Percentiles rank a stretch among this genome's conserved stretches.
Conservation (phyloP, 371 early-diverging fungal genomes). For the Circinella minor region DNA sequence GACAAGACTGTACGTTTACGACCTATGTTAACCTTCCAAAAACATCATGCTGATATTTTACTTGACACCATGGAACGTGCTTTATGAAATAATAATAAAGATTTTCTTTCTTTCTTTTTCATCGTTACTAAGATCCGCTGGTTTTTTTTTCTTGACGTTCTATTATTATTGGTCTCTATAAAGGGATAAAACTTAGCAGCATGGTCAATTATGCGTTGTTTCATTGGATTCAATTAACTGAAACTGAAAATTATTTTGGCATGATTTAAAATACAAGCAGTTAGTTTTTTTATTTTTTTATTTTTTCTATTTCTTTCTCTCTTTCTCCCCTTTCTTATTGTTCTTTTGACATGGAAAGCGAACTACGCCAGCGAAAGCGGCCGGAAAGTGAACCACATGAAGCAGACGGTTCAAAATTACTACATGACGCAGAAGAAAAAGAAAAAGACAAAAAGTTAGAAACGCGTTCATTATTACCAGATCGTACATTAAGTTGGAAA, state of each 20-base stretch:
- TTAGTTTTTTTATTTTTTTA: not conserved
- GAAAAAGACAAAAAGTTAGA: not conserved
- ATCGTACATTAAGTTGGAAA: constrained; percentile 5
- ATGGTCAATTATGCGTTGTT: not conserved
- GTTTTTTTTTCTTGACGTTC: too few species aligned
- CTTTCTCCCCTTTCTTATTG: not conserved
- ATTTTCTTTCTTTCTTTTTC: not conserved
- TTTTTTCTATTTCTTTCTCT: not conserved
- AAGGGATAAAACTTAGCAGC: not conserved
- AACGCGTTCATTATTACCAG: not conserved
- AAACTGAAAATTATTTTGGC: not conserved
- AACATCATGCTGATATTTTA: constrained; percentile 73
- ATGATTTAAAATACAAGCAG: not conserved
- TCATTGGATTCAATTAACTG: not conserved
- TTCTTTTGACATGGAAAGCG: not conserved
- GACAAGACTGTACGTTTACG: constrained; percentile 67
- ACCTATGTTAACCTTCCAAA: constrained; percentile 76
- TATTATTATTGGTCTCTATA: not conserved
- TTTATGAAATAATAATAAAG: constrained; percentile 12
- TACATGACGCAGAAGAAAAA: not conserved
- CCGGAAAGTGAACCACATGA: not conserved
- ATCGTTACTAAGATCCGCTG: not conserved
- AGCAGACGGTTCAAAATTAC: not conserved
- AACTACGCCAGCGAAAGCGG: constrained; percentile 10
- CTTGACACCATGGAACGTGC: constrained; percentile 60